Percentiles rank a stretch among this genome's conserved stretches.
These are phyloP conservation scores for Raddia distichophylla DNA, from an alignment of 176 grass and related monocot genomes.

Conservation along the genomic window DNA sequence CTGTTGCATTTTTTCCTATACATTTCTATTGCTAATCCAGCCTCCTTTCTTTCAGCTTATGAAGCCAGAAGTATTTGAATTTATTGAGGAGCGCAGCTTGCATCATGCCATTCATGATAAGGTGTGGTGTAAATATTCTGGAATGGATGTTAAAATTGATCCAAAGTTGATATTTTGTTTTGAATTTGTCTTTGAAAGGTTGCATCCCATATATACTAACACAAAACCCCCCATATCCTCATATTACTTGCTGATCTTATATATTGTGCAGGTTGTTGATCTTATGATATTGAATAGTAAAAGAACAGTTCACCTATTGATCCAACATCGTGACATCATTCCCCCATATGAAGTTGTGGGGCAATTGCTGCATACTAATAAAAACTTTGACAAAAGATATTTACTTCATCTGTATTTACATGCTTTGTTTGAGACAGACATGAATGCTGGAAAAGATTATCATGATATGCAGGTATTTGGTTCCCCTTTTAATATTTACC, in stretches of 20 bases:
- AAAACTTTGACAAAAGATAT: constrained; percentile 71
- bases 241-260: background rate
- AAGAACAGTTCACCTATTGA: constrained; percentile 73
- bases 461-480: constrained; percentile 93
- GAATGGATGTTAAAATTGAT: constrained; percentile 6
- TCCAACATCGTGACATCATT: constrained; percentile 87
- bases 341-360: constrained; percentile 79
- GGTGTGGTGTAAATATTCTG: constrained; percentile 51
- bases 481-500: constrained; percentile 17
- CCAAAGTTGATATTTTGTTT: background rate
- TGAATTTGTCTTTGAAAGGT: constrained; percentile 7
- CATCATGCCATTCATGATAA: constrained; percentile 79
- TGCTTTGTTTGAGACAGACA: constrained; percentile 85
- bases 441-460: constrained; percentile 83
- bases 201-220: background rate
- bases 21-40: constrained; percentile 37
- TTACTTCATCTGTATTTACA: constrained; percentile 89
- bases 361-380: constrained; percentile 66
- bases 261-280: constrained; percentile 66
- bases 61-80: constrained; percentile 86
- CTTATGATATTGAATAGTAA: constrained; percentile 91
- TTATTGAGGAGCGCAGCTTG: constrained; percentile 82
- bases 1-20: constrained; percentile 22
- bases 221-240: constrained; percentile 4
- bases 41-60: constrained; percentile 53